These are phyloP conservation scores for Podospora anserina DNA, from an alignment of 495 filamentous ascomycete species.

Conservation along the genomic window DNA sequence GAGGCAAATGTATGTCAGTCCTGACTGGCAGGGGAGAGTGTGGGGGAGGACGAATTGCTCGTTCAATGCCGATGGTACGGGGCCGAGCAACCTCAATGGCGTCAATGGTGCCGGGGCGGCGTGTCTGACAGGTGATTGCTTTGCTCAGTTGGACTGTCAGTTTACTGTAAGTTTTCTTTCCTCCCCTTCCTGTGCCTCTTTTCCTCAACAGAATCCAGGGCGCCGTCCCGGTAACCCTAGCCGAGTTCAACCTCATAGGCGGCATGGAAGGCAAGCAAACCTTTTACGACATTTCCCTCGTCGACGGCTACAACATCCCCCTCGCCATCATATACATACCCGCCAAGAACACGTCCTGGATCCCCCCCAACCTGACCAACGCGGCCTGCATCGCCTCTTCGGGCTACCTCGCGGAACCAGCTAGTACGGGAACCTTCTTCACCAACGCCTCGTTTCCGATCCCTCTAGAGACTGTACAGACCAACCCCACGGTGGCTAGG, in stretches of 20 bases:
- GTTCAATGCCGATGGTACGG: conserved; percentile 58
- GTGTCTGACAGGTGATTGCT: conserved; percentile 74
- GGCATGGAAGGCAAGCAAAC: conserved; percentile 56
- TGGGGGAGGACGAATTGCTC: conserved; percentile 83
- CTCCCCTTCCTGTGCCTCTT: not conserved
- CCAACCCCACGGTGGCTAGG: conserved; percentile 45
- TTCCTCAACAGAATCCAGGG: conserved; percentile 40
- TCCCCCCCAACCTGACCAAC: conserved; percentile 73
- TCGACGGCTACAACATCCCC: conserved; percentile 81
- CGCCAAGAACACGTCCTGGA: conserved; percentile 51
- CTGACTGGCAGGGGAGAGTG: conserved; percentile 73
- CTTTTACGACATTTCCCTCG: conserved; percentile 80
- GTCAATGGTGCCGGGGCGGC: conserved; percentile 55
- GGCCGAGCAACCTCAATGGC: conserved; percentile 45
- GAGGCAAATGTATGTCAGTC: conserved; percentile 54
- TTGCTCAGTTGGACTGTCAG: conserved; percentile 61
- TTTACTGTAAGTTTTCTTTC: conserved; percentile 50
- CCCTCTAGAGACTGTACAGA: conserved; percentile 56
- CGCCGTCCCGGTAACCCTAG: conserved; percentile 63
- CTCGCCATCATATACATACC: conserved; percentile 63
- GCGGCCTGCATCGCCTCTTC: conserved; percentile 65
- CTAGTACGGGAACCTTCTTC: conserved; percentile 36
- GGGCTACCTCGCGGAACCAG: conserved; percentile 49
- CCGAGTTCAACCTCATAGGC: conserved; percentile 68
- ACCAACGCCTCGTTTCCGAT: conserved; percentile 60